Base-by-base conservation (phyloP, 139 green algal species). In the Chlorella sp. region DNA sequence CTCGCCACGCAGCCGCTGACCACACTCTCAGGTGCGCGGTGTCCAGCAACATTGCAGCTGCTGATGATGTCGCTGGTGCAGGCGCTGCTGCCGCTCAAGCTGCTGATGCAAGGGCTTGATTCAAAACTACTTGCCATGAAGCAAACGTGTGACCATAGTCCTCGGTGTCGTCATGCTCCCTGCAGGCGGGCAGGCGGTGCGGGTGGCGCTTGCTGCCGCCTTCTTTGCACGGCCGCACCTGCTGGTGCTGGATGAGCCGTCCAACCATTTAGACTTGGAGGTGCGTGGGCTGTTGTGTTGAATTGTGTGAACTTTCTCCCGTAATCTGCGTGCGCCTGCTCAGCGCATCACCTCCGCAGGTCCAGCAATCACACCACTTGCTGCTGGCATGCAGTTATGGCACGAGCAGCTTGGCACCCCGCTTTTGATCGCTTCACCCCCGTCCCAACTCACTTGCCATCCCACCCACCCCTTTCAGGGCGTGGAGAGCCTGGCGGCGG, bases 181-280 rank as follows among this genome's bases (percentile, higher is more conserved):
- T 83, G 43, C 91, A 96, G 82, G 87, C 36, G 87, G 97, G 0
- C 97, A 99, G 91, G 99, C 99, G 91, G 95, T 90, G 76, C 87
- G 97, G 0, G 74, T 91, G 34, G 56, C 88, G 32, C 75, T 90
- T 36, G 88, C 89, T 40, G 87, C 90, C 79, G 82, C 96, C 80
- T 97, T 95, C 11, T 97, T 90, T 68, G 92, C 83, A 28, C 94
- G 96, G 81, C 95, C 95, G 13, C 93, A 97, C 88, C 92, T 97
- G 73, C 88, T 98, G 85, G 88, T 98, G 65, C 88, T 98, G 74
- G 95, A 98, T 43, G 94, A 95, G 89, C 94, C 94, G 4, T 91
- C 85, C 80, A 98, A 98, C 90, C 95, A 98, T 81, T 79, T 98
- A 58, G 95, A 98, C 89, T 94, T 98, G 48, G 95, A 98, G 56